A percentile compares a stretch with the other conserved stretches of the same genome.
Conservation (phyloP, 768 basidiomycete genomes). For the Amanita thiersii region DNA sequence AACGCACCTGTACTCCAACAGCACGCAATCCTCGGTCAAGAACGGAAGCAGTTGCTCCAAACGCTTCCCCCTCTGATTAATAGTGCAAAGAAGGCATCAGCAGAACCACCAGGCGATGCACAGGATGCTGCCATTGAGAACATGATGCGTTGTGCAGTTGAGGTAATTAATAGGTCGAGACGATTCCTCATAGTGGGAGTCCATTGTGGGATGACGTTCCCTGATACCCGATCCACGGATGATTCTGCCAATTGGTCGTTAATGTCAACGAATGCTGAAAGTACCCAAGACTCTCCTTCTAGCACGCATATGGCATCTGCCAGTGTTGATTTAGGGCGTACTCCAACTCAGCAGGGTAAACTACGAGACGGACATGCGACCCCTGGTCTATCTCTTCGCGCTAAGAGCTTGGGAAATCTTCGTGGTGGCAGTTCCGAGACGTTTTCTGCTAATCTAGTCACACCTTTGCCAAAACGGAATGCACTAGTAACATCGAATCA, state of each 20-base stretch:
- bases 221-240: slow-evolving; percentile 33
- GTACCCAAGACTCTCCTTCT: background rate
- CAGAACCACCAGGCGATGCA: slow-evolving; percentile 36
- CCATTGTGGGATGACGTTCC: slow-evolving; percentile 67
- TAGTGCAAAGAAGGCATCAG: slow-evolving; percentile 64
- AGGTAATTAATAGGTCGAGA: slow-evolving; percentile 75
- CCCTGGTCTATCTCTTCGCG: slow-evolving; percentile 17
- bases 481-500: slow-evolving; percentile 10
- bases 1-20: slow-evolving; percentile 67
- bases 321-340: slow-evolving; percentile 16
- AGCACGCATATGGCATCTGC: background rate
- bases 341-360: slow-evolving; percentile 25
- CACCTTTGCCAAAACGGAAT: slow-evolving; percentile 22
- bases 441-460: slow-evolving; percentile 13
- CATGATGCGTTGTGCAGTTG: slow-evolving; percentile 77
- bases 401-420: slow-evolving; percentile 49
- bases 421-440: slow-evolving; percentile 14
- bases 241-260: slow-evolving; percentile 21
- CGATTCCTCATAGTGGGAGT: slow-evolving; percentile 71
- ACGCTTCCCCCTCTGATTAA: slow-evolving; percentile 77
- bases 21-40: slow-evolving; percentile 59
- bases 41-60: slow-evolving; percentile 76
- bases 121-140: slow-evolving; percentile 53
- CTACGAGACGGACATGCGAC: background rate
- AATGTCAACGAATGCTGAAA: slow-evolving; percentile 11